Evolutionary conservation across 73 alveolate species (phyloP).

Genomic region (Tetrahymena elliotti): DNA sequence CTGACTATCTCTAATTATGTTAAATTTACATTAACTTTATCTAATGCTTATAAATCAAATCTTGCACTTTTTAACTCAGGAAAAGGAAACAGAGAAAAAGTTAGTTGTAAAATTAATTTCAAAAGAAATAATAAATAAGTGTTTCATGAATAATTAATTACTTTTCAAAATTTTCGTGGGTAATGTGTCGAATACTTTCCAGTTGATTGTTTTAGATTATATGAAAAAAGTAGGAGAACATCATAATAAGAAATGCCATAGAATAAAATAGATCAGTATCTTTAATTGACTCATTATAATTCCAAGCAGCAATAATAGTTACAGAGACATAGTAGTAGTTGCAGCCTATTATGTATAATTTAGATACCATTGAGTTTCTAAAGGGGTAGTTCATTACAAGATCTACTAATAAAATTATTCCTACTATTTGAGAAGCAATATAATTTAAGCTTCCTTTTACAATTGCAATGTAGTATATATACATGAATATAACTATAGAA

Average conservation of each 20-base stretch:
- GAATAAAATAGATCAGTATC: not conserved
- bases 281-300: not conserved
- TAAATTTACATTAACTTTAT: too few species aligned
- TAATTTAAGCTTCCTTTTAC: not conserved
- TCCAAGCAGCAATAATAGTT: not conserved
- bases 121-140: too few species aligned
- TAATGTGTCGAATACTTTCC: not conserved
- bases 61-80: too few species aligned
- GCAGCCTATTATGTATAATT: not conserved
- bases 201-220: not conserved
- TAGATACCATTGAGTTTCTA: not conserved
- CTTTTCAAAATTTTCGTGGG: not conserved
- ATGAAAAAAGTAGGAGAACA: not conserved
- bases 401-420: not conserved
- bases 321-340: not conserved
- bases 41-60: too few species aligned
- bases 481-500: not conserved
- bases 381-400: not conserved
- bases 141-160: too few species aligned
- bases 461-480: not conserved
- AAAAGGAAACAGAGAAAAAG: too few species aligned
- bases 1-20: too few species aligned
- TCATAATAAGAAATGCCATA: not conserved
- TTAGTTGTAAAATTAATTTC: too few species aligned
- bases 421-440: not conserved